Percentiles rank a stretch among this genome's conserved stretches.
phyloP scores from a whole-genome alignment of 2,329 filamentous ascomycete genomes.

The Aureobasidium lini region DNA sequence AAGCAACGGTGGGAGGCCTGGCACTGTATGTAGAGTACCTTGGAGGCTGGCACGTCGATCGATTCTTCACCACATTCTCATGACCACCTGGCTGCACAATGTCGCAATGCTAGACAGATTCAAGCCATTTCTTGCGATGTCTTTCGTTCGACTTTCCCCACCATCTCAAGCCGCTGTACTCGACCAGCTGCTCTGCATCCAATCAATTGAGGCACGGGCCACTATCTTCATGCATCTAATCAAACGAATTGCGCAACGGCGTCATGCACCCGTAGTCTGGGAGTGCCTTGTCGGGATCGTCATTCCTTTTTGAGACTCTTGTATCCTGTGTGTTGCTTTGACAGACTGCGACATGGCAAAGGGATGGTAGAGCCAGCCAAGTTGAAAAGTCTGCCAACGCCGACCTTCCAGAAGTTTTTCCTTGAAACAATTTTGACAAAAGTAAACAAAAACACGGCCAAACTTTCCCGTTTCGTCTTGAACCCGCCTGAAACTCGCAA shows the following conservation, averaged over 20 bases:
- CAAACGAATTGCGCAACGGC: constrained; percentile 7
- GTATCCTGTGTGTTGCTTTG: neutral
- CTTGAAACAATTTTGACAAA: neutral
- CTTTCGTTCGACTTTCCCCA: neutral
- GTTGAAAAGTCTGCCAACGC: neutral
- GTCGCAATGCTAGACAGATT: constrained; percentile 2
- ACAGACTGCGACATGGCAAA: neutral
- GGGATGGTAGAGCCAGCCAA: too few species aligned
- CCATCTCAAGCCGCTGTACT: neutral
- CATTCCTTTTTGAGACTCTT: neutral
- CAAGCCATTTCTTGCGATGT: neutral
- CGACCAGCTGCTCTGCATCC: neutral
- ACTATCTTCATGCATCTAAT: constrained; percentile 9
- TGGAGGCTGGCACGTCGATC: neutral
- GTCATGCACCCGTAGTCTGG: neutral
- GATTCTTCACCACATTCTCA: neutral
- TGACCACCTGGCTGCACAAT: neutral
- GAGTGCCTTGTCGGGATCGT: neutral
- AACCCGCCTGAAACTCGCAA: neutral
- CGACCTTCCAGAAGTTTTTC: neutral
- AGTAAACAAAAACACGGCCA: constrained; percentile 8
- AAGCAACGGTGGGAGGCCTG: constrained; percentile 6
- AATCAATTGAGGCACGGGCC: constrained; percentile 2
- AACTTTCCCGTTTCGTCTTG: neutral
- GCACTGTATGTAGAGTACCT: neutral